These are phyloP conservation scores for Dictyostelium gargantuum DNA, from an alignment of 208 protist species.

Conservation along the genomic window DNA sequence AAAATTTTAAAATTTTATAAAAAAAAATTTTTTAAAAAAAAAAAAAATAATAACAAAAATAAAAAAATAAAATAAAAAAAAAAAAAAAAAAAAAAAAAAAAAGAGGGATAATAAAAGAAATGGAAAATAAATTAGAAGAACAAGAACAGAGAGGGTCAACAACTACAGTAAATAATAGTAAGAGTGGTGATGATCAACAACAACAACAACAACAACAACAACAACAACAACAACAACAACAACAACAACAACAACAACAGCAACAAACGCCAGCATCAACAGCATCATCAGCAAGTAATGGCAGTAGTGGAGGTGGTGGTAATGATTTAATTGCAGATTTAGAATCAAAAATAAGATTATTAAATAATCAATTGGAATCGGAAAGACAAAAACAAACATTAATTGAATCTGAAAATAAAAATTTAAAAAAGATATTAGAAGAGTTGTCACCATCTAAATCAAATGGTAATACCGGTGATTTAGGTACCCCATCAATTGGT, in stretches of 20 bases:
- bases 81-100: neutral
- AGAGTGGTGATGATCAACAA: neutral
- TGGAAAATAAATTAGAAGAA: neutral
- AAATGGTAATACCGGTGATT: neutral
- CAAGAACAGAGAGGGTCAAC: neutral
- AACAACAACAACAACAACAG: neutral
- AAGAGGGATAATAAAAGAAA: neutral
- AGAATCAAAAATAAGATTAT: neutral
- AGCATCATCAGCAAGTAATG: neutral
- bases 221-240: too few relatives aligned
- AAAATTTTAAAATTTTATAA: neutral
- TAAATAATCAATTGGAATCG: neutral
- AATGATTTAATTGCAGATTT: neutral
- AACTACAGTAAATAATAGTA: neutral
- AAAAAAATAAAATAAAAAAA: neutral
- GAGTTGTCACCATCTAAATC: neutral
- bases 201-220: too few relatives aligned
- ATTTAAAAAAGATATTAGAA: slow-evolving; percentile 32
- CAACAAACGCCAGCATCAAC: neutral
- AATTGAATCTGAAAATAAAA: slow-evolving; percentile 15
- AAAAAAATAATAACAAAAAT: neutral
- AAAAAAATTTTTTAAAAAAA: neutral
- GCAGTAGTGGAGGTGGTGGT: neutral
- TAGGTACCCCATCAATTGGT: neutral
- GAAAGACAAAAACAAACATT: slow-evolving; percentile 15